These are phyloP conservation scores for Phialocephala sp. DNA, from an alignment of 2,329 filamentous ascomycete species.

Conservation along the genomic window DNA sequence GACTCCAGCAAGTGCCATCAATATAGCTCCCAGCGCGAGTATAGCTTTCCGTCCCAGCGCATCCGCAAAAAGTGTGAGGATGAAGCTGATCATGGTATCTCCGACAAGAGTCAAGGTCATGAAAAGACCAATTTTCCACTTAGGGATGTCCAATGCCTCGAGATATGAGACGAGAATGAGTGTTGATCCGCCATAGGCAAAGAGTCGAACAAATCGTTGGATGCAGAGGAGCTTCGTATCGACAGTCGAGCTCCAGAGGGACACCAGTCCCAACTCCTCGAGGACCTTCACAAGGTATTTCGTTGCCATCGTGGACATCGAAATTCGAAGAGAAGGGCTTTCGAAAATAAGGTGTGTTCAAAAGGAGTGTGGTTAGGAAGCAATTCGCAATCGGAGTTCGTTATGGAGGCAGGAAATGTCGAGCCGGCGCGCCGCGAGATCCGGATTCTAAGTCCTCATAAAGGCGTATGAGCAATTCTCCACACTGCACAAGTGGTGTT, in stretches of 20 bases:
- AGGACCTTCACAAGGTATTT: constrained; percentile 32
- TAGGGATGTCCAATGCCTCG: constrained; percentile 53
- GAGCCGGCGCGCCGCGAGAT: not conserved
- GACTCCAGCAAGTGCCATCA: constrained; percentile 62
- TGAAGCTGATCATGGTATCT: constrained; percentile 63
- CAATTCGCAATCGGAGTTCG: not conserved
- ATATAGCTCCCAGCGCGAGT: constrained; percentile 57
- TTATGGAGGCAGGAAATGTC: not conserved
- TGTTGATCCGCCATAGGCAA: constrained; percentile 65
- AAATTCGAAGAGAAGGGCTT: not conserved
- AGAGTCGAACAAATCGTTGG: constrained; percentile 65
- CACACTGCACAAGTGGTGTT: not conserved
- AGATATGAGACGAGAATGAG: constrained; percentile 64
- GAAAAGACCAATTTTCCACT: constrained; percentile 63
- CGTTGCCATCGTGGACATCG: constrained; percentile 30
- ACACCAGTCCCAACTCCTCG: constrained; percentile 52
- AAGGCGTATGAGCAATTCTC: not conserved
- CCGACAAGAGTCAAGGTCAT: constrained; percentile 69
- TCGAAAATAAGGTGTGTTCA: not conserved
- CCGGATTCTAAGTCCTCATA: not conserved
- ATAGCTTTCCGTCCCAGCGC: constrained; percentile 58
- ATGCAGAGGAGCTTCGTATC: constrained; percentile 64
- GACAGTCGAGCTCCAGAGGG: constrained; percentile 48
- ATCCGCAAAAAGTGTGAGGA: constrained; percentile 65
- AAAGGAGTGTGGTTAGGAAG: not conserved